Conservation (phyloP, 2,329 filamentous ascomycete species). For the Claviceps quebecensis region DNA sequence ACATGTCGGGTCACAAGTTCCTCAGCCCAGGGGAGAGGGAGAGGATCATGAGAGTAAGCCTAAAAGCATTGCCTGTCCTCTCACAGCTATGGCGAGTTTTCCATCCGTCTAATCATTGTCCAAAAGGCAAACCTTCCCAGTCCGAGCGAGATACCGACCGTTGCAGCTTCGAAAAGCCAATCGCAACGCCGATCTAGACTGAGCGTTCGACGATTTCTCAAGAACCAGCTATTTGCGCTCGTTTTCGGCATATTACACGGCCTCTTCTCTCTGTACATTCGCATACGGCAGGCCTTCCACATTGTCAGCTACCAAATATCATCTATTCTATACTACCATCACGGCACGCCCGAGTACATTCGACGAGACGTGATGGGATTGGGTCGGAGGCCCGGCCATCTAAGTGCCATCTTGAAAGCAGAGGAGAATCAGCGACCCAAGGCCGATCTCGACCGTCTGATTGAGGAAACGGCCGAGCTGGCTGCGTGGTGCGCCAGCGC, state of each 20-base stretch:
- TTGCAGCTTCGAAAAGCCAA: slow-evolving; percentile 11
- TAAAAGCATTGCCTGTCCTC: background rate
- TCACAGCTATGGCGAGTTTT: background rate
- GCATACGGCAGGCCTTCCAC: slow-evolving; percentile 66
- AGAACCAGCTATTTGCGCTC: slow-evolving; percentile 48
- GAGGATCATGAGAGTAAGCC: slow-evolving; percentile 21
- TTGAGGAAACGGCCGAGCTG: slow-evolving; percentile 85
- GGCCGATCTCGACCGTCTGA: slow-evolving; percentile 65
- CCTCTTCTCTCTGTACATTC: slow-evolving; percentile 79
- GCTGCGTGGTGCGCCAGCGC: slow-evolving; percentile 86
- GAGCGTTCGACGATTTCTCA: slow-evolving; percentile 47
- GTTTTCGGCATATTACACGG: slow-evolving; percentile 60
- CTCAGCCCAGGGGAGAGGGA: slow-evolving; percentile 23
- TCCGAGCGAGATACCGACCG: slow-evolving; percentile 19
- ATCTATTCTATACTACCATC: slow-evolving; percentile 83
- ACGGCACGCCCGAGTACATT: slow-evolving; percentile 87
- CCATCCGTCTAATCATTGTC: too few relatives aligned
- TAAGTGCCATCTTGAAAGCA: slow-evolving; percentile 72
- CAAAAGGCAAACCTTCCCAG: slow-evolving; percentile 22
- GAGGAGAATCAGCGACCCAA: slow-evolving; percentile 55
- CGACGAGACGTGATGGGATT: slow-evolving; percentile 69
- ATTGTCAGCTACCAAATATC: slow-evolving; percentile 63
- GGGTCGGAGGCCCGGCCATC: slow-evolving; percentile 62
- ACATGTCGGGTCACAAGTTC: slow-evolving; percentile 19
- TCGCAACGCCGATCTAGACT: slow-evolving; percentile 27